Conservation (phyloP, 2,329 filamentous ascomycete species). For the Keithomyces neogunnii region DNA sequence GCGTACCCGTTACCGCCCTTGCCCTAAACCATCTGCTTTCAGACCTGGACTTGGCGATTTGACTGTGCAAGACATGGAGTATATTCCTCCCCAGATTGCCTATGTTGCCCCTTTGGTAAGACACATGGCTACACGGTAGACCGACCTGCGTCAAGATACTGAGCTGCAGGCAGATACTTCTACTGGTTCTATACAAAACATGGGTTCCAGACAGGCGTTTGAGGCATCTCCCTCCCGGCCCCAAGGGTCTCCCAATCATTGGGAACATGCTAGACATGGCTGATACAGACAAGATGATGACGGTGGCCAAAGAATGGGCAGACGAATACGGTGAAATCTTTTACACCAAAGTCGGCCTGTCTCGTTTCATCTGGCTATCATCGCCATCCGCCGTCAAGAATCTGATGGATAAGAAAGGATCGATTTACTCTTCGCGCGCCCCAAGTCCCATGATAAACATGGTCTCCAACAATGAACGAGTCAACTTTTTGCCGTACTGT, state of each 20-base stretch:
- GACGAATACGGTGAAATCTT: constrained; percentile 42
- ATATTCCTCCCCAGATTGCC: neutral
- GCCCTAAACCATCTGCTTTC: too few species aligned
- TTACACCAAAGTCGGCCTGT: constrained; percentile 40
- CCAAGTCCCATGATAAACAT: constrained; percentile 13
- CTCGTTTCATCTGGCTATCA: constrained; percentile 37
- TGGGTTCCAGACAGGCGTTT: neutral
- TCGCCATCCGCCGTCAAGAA: constrained; percentile 39
- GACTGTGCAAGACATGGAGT: too few species aligned
- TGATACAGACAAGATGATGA: neutral
- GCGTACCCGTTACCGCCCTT: too few species aligned
- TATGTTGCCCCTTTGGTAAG: neutral
- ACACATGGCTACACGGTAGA: neutral
- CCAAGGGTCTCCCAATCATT: neutral
- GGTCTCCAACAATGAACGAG: constrained; percentile 5
- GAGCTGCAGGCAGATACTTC: neutral
- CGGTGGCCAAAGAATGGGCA: constrained; percentile 34
- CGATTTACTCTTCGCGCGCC: constrained; percentile 37
- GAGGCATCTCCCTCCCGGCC: neutral
- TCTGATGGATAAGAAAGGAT: constrained; percentile 39
- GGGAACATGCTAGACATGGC: neutral
- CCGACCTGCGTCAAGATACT: neutral
- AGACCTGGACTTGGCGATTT: too few species aligned
- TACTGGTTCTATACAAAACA: neutral
- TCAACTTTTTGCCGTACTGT: constrained; percentile 6